phyloP scores from a whole-genome alignment of 495 filamentous ascomycete genomes.

The Cudoniella acicularis region DNA sequence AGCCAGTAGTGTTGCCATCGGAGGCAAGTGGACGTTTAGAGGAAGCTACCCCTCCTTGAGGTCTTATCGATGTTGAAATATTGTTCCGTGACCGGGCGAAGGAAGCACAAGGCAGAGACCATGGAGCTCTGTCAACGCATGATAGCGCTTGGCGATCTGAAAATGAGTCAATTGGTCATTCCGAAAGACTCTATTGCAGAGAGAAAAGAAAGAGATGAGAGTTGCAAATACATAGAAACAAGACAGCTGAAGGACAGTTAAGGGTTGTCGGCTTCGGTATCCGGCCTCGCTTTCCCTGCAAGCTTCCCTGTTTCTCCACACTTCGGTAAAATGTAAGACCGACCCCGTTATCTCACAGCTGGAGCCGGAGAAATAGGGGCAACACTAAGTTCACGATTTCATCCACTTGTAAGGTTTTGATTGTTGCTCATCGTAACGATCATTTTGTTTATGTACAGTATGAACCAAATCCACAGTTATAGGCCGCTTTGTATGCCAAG shows the following conservation, averaged over 20 bases:
- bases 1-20: slow-evolving; percentile 11
- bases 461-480: too few relatives aligned
- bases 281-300: not conserved
- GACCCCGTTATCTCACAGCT: not conserved
- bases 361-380: too few relatives aligned
- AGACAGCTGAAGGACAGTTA: not conserved
- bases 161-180: too few relatives aligned
- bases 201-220: not conserved
- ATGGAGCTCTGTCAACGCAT: too few relatives aligned
- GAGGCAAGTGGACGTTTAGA: not conserved
- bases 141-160: too few relatives aligned
- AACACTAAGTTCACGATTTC: too few relatives aligned
- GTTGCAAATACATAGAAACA: not conserved
- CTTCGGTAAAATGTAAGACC: not conserved
- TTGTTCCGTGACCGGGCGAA: not conserved
- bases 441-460: too few relatives aligned
- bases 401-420: not conserved
- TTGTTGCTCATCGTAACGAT: too few relatives aligned
- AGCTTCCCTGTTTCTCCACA: not conserved
- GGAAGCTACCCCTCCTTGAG: not conserved
- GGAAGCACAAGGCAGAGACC: not conserved
- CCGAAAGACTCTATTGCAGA: too few relatives aligned
- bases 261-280: not conserved
- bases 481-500: too few relatives aligned
- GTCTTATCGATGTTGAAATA: not conserved